Conservation (phyloP, 2,329 filamentous ascomycete genomes). For the Chaetomium olivaceum region DNA sequence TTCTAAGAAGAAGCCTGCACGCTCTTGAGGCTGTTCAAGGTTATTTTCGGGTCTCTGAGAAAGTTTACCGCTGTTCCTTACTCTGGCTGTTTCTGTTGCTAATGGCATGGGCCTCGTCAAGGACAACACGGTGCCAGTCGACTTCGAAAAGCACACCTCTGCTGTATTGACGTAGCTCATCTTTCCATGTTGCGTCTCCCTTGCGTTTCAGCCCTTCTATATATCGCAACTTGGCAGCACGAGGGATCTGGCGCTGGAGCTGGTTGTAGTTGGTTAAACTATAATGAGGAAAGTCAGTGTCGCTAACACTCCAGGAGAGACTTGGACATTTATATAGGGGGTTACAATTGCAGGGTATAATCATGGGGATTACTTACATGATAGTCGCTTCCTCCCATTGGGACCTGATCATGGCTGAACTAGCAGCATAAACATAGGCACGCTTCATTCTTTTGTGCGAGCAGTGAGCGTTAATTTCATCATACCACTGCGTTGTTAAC, state of each 20-base stretch:
- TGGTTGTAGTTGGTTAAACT: constrained; percentile 25
- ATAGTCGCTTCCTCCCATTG: not conserved
- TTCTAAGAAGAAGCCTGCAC: constrained; percentile 16
- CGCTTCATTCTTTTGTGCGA: not conserved
- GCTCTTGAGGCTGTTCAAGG: constrained; percentile 17
- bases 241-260: constrained; percentile 6
- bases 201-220: constrained; percentile 7
- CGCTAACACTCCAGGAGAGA: not conserved
- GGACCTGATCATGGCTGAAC: not conserved
- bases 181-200: not conserved
- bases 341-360: not conserved
- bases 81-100: constrained; percentile 19
- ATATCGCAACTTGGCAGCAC: not conserved
- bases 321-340: not conserved
- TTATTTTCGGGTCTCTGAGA: not conserved
- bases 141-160: constrained; percentile 7
- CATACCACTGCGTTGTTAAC: constrained; percentile 44
- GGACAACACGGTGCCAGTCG: constrained; percentile 23
- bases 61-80: not conserved
- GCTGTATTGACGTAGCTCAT: not conserved
- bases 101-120: constrained; percentile 28
- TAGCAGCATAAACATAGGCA: not conserved
- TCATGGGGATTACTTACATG: constrained; percentile 15
- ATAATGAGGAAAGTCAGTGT: not conserved
- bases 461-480: constrained; percentile 40